Evolutionary conservation across 768 basidiomycete genomes (phyloP).

Genomic region (Leccinum sublutescens): DNA sequence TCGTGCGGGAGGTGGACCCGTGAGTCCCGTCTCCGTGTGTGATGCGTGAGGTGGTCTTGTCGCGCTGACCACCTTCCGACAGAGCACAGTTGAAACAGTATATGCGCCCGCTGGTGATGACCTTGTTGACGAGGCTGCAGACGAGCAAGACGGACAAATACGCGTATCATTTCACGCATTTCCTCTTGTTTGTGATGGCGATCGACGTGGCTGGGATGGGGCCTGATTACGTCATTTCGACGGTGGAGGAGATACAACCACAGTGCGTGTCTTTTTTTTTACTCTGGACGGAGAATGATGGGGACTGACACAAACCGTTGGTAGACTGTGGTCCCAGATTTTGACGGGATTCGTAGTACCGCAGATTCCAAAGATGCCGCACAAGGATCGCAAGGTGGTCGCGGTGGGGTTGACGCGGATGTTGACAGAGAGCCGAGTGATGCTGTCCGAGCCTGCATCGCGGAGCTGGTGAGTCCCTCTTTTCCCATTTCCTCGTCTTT

Average conservation of each 20-base stretch:
- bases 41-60: too few species aligned
- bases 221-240: conserved; percentile 76
- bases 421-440: conserved; percentile 68
- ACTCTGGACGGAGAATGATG: neutral
- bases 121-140: conserved; percentile 83
- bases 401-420: conserved; percentile 78
- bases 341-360: conserved; percentile 74
- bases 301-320: neutral
- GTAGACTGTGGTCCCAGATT: conserved; percentile 77
- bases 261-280: conserved; percentile 45
- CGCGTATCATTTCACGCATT: conserved; percentile 76
- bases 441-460: conserved; percentile 63
- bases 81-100: conserved; percentile 69
- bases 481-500: neutral
- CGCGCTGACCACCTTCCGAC: neutral
- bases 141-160: conserved; percentile 87
- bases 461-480: conserved; percentile 56
- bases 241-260: conserved; percentile 81
- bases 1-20: conserved; percentile 73
- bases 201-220: conserved; percentile 69
- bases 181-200: conserved; percentile 74
- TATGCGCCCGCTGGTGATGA: conserved; percentile 71
- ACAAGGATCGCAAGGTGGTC: conserved; percentile 82
- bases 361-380: conserved; percentile 75
- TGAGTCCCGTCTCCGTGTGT: conserved; percentile 40